Base-by-base conservation (phyloP, 495 filamentous ascomycete species). In the Penicillium atrosanguineum region DNA sequence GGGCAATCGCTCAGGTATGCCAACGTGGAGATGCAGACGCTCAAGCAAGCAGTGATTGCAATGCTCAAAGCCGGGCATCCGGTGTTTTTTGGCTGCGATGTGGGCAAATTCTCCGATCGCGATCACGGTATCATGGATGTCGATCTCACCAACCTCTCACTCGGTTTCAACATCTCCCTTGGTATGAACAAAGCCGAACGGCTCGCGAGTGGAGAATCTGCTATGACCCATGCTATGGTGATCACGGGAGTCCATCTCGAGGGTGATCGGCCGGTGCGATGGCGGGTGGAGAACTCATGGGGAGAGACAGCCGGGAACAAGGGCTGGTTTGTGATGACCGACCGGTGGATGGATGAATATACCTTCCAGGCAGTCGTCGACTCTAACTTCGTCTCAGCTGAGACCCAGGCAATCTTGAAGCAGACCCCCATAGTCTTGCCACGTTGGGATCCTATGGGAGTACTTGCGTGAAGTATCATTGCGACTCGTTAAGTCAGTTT, bases 151-250 rank as follows among this genome's bases (percentile, higher is more conserved):
- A 85, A 94, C 60, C 89, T 88, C 63, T 75, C 85, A 55, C 82
- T 94, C 1, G 90, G 87, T 5, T 91, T 94, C 71, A 88, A 91
- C 53, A 71, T 91, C 53, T 69, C 67, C 9, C 73, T 94, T 21
- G 82, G 82, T 1, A 75, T 92, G 77, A 79, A 75, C 60, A 96
- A 95, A 73, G 84, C 85, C 2, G 78, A 88, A 45, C 67, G 89
- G 0, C 71, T 95, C 14, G 69, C 79, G 54, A 86, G 83, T 0
- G 84, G 87, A 6, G 90, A 94, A 71, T 83, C 79, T 19, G 72
- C 76, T 6, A 93, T 95, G 90, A 95, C 89, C 7, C 90, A 94
- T 62, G 90, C 90, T 0, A 96, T 96, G 90, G 88, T 94, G 2
- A 70, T 96, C 42, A 95, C 88, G 4, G 91, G 79, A 0, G 90